Base-by-base conservation (phyloP, 352 stramenopile genomes). In the Pseudoperonospora humuli region DNA sequence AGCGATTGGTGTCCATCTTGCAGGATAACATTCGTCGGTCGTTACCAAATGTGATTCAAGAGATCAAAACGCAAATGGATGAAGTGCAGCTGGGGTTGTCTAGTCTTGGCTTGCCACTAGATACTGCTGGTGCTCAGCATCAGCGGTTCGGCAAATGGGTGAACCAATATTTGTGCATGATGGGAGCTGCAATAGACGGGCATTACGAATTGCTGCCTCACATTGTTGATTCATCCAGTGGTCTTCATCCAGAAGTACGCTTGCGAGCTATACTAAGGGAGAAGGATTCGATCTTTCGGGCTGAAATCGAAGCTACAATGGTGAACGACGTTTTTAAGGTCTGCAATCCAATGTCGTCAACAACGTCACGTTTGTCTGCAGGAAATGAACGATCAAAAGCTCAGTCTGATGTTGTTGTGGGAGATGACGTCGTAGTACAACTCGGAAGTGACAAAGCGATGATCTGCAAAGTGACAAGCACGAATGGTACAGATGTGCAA, bases 11-110 rank as follows among this genome's bases (percentile, higher is more conserved):
- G 28, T 36, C 47, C 5, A 76, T 80, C 21, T 38, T 84, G 41
- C 55, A 78, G n/a, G 47, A 67, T 25, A 79, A 75, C 21, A 75
- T 80, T 17, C 52, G 57, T 25, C 61, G 57, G 1, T 68, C 65
- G 7, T 48, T 79, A 46, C 70, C 67, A 0, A 57, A 49, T n/a
- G 67, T 83, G 8, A 52, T 77, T 14, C 11, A 41, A 9, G 65
- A 78, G 46, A 79, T 84, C 17, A 53, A 42, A 17, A 39, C 50
- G 5, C 53, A 46, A 7, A 57, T 75, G 11, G 45, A 34, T 6
- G 24, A 43, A 10, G 58, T 47, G 0, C 27, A 59, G 13, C 42
- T 48, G 8, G 39, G 57, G 20, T 34, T 79, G 28, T 23, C 13
- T 1, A 37, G 8, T 1, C 25, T 83, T 13, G 70, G 67, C 10